Evolutionary conservation across 768 basidiomycete genomes (phyloP).

Genomic region (Hysterangium stoloniferum): DNA sequence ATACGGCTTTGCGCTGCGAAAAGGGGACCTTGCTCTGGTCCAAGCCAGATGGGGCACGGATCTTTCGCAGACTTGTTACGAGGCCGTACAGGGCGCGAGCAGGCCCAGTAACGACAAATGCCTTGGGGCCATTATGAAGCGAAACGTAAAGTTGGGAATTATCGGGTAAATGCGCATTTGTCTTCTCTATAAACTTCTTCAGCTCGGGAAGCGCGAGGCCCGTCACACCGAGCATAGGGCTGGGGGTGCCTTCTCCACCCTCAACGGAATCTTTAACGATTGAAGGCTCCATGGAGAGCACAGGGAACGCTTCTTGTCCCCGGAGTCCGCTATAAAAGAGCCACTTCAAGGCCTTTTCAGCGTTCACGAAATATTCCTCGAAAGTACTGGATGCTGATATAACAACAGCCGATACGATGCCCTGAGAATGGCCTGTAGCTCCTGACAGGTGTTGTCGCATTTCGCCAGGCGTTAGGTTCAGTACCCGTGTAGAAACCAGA

Average conservation of each 20-base stretch:
- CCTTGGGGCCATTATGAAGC: conserved; percentile 87
- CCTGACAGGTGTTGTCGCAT: conserved; percentile 71
- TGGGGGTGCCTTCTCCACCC: conserved; percentile 88
- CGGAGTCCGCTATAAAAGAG: conserved; percentile 91
- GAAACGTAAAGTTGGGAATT: conserved; percentile 80
- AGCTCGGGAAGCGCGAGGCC: conserved; percentile 74
- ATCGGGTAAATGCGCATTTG: conserved; percentile 75
- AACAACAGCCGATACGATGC: conserved; percentile 88
- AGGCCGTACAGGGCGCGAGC: conserved; percentile 89
- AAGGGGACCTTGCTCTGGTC: conserved; percentile 94
- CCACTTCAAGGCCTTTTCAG: conserved; percentile 81
- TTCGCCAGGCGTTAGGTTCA: conserved; percentile 70
- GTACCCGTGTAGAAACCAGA: conserved; percentile 68
- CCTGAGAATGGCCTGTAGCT: conserved; percentile 96
- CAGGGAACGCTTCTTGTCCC: conserved; percentile 90
- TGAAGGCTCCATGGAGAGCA: conserved; percentile 79
- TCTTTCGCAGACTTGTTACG: conserved; percentile 82
- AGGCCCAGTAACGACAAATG: conserved; percentile 90
- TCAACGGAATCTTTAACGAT: conserved; percentile 84
- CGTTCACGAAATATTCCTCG: conserved; percentile 67
- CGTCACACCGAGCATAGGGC: conserved; percentile 88
- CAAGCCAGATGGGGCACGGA: conserved; percentile 75
- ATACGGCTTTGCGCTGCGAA: conserved; percentile 91
- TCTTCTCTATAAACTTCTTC: conserved; percentile 73
- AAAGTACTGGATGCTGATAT: conserved; percentile 74